Base-by-base conservation (phyloP, 257 asterid genomes). In the Petunia secreta region DNA sequence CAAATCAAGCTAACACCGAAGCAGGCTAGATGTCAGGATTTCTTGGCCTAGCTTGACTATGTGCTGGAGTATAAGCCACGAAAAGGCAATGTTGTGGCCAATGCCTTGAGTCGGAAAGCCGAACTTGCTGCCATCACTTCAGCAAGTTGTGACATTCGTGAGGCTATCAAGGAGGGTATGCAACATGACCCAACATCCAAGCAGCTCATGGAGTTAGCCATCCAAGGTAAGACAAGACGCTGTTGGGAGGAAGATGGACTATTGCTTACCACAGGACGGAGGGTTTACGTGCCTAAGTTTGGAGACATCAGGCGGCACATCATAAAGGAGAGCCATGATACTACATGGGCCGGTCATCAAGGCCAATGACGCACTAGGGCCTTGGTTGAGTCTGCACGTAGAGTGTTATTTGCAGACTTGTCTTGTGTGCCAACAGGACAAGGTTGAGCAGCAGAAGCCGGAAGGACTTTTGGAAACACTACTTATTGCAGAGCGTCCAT, bases 71-170 rank as follows among this genome's bases (percentile, higher is more conserved):
- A 37, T 6, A 5, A 36, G 2, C 14, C 52, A 1, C 36, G 36
- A 0, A 16, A 25, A 34, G 62, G 13, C 2, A 78, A 78, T 59
- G 44, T 2, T 2, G 60, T 62, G n/a, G 75, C 36, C 0, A 43
- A 78, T 62, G 81, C 75, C 3, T 10, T 78, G 1, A 78, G 75
- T n/a, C 4, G 0, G 4, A 78, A 63, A 36, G 36, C 4, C 0
- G 50, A 60, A 25, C 25, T 4, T 8, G 8, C 25, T 7, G 38
- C 11, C 1, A 5, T 53, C 6, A 8, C 15, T 5, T 2, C 41
- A 0, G 4, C 16, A 0, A 5, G 3, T 0, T 15, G n/a, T 1
- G 43, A 63, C 0, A 3, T 2, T 0, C 10, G 7, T 0, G 1
- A 64, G 1, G 55, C 15, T 16, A 44, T 4, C 25, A 4, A 25